Base-by-base conservation (phyloP, 2,329 filamentous ascomycete species). In the Dactylellina parvicollis region DNA sequence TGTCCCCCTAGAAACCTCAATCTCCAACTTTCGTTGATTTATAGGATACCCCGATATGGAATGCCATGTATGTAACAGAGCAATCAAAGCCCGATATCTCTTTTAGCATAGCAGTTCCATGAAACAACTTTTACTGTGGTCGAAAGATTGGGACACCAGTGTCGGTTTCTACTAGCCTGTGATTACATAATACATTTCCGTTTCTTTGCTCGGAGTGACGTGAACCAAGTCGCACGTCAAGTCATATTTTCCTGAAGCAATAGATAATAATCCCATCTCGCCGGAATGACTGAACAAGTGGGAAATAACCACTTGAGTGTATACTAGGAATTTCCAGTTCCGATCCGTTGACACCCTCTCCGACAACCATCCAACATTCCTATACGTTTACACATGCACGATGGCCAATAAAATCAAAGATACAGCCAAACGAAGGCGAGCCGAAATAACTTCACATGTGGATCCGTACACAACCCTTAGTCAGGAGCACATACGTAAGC, bases 1-100 rank as follows among this genome's bases (percentile, higher is more conserved):
- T 81, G 85, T 85, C 16, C 88, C 69, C 26, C 30, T 73, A 34
- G 69, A 73, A 61, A 73, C 60, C 18, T 73, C 69, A n/a, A 59
- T 73, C 40, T 73, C 69, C n/a, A 73, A 73, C 47, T 73, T 73
- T 32, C 59, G 69, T n/a, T 73, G 42, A 66, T 32, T 4, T 24
- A 1, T 18, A 14, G 16, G 24, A 38, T 54, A 30, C 22, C 16
- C 3, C 12, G 24, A 54, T 52, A 36, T 54, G 28, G 2, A n/a
- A 28, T 20, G 49, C 16, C 22, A 36, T 62, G 56, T 62, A 62
- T 44, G 44, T 57, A 38, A 14, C 12, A 38, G 16, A 5, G 16
- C 4, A 38, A 38, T 38, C 12, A 7, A 38, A 14, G n/a, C n/a
- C n/a, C n/a, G n/a, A n/a, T n/a, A n/a, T n/a, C n/a, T n/a, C n/a